Conservation (phyloP, 495 filamentous ascomycete species). For the Hypoxylon cercidicola region DNA sequence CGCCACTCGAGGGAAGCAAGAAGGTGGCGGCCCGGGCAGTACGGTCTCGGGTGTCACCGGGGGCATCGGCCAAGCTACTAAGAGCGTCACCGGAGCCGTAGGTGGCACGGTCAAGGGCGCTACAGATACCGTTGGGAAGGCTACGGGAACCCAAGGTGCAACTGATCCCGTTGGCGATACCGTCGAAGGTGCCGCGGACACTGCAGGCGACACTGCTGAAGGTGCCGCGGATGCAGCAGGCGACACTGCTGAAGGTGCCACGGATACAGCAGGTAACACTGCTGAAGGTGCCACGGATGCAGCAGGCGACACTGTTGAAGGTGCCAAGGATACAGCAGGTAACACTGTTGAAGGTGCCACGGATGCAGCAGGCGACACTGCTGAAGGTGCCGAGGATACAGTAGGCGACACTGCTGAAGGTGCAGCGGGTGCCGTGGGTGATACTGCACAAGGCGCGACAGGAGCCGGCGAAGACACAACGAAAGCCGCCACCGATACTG, state of each 20-base stretch:
- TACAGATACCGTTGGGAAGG: slow-evolving; percentile 18
- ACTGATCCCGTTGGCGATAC: slow-evolving; percentile 21
- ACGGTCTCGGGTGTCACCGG: slow-evolving; percentile 28
- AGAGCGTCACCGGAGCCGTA: slow-evolving; percentile 19
- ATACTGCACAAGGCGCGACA: slow-evolving; percentile 35
- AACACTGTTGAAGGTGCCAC: too few species aligned
- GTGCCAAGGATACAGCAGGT: slow-evolving; percentile 1
- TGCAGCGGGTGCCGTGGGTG: slow-evolving; percentile 4
- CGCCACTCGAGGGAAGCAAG: slow-evolving; percentile 12
- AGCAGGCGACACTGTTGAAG: too few species aligned
- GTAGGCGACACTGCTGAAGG: neutral
- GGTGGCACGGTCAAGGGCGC: slow-evolving; percentile 26
- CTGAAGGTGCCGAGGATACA: slow-evolving; percentile 3
- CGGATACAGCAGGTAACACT: too few species aligned
- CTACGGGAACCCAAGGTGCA: slow-evolving; percentile 13
- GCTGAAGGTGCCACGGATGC: slow-evolving; percentile 34
- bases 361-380: neutral
- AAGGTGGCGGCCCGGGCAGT: slow-evolving; percentile 18
- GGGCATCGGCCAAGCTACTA: slow-evolving; percentile 24
- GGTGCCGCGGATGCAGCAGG: slow-evolving; percentile 33
- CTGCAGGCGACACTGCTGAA: slow-evolving; percentile 30
- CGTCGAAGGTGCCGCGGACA: slow-evolving; percentile 20
- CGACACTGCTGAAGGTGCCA: slow-evolving; percentile 29
- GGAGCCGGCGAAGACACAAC: slow-evolving; percentile 47
- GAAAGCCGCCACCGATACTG: slow-evolving; percentile 40